A percentile compares a stretch with the other conserved stretches of the same genome.
These are phyloP conservation scores for Neurospora hispaniola DNA, from an alignment of 495 filamentous ascomycete genomes.

Conservation along the genomic window DNA sequence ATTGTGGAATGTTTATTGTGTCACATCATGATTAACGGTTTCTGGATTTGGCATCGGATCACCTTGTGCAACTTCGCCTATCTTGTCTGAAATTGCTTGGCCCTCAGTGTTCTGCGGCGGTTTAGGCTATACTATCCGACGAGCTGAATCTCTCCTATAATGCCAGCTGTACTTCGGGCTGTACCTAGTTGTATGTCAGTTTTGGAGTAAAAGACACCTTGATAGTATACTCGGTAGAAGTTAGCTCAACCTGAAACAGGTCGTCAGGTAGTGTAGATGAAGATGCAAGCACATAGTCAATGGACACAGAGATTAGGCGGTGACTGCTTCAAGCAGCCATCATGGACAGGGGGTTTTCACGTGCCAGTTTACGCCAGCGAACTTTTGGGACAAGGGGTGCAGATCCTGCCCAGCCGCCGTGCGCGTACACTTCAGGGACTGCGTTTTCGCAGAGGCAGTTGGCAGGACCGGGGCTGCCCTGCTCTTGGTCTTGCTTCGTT, in stretches of 20 bases:
- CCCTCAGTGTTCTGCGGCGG: background rate
- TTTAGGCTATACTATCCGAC: background rate
- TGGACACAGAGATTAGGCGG: background rate
- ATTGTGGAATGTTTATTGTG: background rate
- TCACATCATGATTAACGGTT: background rate
- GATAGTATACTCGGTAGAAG: background rate
- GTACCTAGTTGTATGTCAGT: background rate
- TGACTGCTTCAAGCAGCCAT: background rate
- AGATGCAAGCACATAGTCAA: background rate
- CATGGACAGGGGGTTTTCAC: background rate
- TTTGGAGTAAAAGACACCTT: background rate
- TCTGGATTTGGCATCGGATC: background rate
- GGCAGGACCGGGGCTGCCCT: background rate
- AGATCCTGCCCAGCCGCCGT: background rate
- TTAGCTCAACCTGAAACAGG: background rate
- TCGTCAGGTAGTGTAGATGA: background rate
- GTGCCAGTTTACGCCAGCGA: background rate
- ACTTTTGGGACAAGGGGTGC: background rate
- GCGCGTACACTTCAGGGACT: background rate
- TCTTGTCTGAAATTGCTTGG: background rate
- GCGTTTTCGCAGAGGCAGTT: background rate
- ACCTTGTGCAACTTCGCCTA: background rate
- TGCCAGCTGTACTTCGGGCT: background rate
- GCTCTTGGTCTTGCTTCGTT: background rate
- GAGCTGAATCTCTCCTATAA: background rate